Evolutionary conservation across 805 yeast species (phyloP).

Genomic region (Wickerhamomyces hampshirensis): DNA sequence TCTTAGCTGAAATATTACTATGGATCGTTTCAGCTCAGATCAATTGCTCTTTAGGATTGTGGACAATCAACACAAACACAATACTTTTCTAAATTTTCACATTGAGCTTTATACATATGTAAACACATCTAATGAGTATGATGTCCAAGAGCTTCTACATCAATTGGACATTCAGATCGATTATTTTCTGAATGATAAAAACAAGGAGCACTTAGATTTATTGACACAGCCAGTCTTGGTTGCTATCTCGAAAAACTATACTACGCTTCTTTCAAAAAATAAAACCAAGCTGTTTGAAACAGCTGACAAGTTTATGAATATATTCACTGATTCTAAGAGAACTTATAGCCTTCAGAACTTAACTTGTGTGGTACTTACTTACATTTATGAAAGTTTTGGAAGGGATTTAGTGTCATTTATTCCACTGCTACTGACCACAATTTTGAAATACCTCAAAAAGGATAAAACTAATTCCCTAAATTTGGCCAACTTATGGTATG

Average conservation of each 20-base stretch:
- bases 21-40: no score
- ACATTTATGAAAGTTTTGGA: conserved; percentile 29
- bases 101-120: conserved; percentile 7
- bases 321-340: conserved; percentile 23
- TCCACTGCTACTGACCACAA: conserved; percentile 26
- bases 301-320: conserved; percentile 25
- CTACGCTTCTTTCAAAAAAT: conserved; percentile 14
- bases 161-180: conserved; percentile 17
- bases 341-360: conserved; percentile 25
- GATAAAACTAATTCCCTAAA: conserved; percentile 20
- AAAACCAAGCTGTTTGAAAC: conserved; percentile 25
- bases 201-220: conserved; percentile 8
- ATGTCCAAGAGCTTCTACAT: conserved; percentile 2
- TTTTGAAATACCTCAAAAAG: conserved; percentile 32
- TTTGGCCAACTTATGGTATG: conserved; percentile 17
- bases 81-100: conserved; percentile 8
- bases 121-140: conserved; percentile 1
- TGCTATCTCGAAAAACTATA: conserved; percentile 22
- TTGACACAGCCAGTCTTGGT: conserved; percentile 16
- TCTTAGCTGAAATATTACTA: no score
- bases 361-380: conserved; percentile 25
- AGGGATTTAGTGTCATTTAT: conserved; percentile 29
- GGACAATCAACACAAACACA: conserved; percentile 5
- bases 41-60: no score
- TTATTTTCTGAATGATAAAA: conserved; percentile 19